Evolutionary conservation across 2,329 filamentous ascomycete species (phyloP), one percentile per base, ranked within the genome.

Genomic region (Cladophialophora carrionii): DNA sequence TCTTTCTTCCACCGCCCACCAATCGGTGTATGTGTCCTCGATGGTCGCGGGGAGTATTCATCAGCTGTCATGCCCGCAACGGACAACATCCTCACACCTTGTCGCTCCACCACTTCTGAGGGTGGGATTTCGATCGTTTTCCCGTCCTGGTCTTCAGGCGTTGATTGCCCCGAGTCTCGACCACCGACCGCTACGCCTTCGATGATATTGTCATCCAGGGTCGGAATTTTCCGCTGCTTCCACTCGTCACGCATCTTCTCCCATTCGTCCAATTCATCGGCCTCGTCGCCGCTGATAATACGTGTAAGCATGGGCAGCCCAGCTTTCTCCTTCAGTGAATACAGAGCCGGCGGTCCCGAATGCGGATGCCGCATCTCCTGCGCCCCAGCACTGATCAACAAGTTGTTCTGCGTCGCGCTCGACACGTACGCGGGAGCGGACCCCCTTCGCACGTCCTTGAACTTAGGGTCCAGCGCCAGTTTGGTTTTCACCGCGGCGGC

Each of bases 251-350:
- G 56, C 48, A 53, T 56, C 26, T 48, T 54, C 57, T 71, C 61
- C 48, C 55, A 67, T 26, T 67, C 60, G 54, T 72, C 70, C 34
- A 62, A 60, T 37, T 70, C 67, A 46, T 72, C 70, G 17, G 60
- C 63, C 46, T 70, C 70, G 53, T 72, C 70, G 12, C 61, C 63
- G 51, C 64, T 68, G 49, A 70, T 61, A 29, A 72, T 69, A 8
- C 67, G 65, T 1, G 62, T 61, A 12, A 72, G 68, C 9, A 57
- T 32, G 12, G 67, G 64, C 46, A 67, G 56, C n/a, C 68, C 64
- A 22, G 37, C 22, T 49, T 61, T 65, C 29, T 61, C 62, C 26
- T 49, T 49, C 20, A 37, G 31, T 10, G 48, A 46, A 51, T 61
- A 41, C 12, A 70, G 34, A 9, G 70, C 57, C 2, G 70, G 70